Evolutionary conservation across 176 grass and related monocot species (phyloP), one percentile per base, ranked within the genome.

Genomic region (Rhynchospora pubera): DNA sequence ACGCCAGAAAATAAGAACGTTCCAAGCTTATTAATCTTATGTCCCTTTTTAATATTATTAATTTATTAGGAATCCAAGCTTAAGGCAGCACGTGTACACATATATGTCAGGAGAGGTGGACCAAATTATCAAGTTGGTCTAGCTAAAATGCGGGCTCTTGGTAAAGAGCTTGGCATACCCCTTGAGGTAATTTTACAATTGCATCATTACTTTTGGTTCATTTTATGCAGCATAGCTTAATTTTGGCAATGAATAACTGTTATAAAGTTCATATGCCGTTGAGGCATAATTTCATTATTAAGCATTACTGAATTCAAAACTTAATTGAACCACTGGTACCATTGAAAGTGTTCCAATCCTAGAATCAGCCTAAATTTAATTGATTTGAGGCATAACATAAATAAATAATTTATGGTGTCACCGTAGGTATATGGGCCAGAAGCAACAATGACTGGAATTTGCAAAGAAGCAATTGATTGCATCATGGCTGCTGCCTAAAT

Each of bases 391-490:
- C 47, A 75, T 53, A 28, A 30, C 22, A 16, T 28, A 55, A 69
- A 67, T 65, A 32, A 39, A 4, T 66, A 50, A 76, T 76, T 53
- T 76, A 28, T 32, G 23, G 47, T 76, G 72, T 11, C 22, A 74
- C 77, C 83, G 18, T 85, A 97, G 94, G 91, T 97, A 19, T 97
- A 94, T 83, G 94, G 94, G 1, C 91, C 94, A 19, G 94, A 97
- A 81, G 94, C 83, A 47, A 97, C 94, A 15, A 94, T 94, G 94
- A 97, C 94, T 6, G 89, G 91, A 70, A 97, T 97, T 61, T 97
- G 91, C 90, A 97, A 94, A 30, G 76, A 94, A 81, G 94, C 94
- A 81, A 97, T 97, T 86, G 90, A 97, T 82, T 97, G 94, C 77
- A 71, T 94, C 60, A 92, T 90, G 94, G 80, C 88, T 57, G 88